These are phyloP conservation scores for Talaromyces funiculosus DNA, from an alignment of 2,329 filamentous ascomycete genomes.

Conservation along the genomic window DNA sequence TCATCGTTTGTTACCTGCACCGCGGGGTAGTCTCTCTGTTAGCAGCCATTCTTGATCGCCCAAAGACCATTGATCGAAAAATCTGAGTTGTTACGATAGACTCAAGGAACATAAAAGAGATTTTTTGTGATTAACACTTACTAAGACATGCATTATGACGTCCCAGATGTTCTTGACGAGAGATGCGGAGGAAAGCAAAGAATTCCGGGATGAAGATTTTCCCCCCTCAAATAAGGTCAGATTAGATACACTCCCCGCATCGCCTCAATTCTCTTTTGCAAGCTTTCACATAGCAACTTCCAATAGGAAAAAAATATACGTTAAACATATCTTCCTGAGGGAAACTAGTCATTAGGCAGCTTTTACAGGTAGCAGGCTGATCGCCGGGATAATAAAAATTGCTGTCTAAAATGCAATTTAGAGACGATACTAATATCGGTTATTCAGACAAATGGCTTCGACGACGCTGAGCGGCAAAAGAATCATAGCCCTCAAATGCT, in stretches of 20 bases:
- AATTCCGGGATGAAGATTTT: conserved; percentile 3
- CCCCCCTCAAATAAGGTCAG: background rate
- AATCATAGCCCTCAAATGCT: conserved; percentile 37
- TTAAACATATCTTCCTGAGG: background rate
- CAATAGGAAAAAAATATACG: no score
- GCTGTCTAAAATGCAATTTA: background rate
- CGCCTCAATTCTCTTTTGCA: background rate
- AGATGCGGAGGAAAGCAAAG: conserved; percentile 3
- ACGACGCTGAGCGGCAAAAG: conserved; percentile 28
- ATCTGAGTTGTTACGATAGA: background rate
- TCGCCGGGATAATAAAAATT: no score
- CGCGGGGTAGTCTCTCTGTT: conserved; percentile 6
- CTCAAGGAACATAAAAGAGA: background rate
- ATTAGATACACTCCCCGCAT: background rate
- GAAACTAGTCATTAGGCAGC: background rate
- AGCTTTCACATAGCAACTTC: background rate
- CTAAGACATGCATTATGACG: conserved; percentile 47
- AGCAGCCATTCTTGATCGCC: background rate
- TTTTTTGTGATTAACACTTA: conserved; percentile 25
- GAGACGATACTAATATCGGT: background rate
- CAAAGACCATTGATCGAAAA: background rate
- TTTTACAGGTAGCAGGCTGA: background rate
- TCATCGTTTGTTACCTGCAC: conserved; percentile 61
- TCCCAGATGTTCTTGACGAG: background rate
- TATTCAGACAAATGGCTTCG: conserved; percentile 23